Conservation (phyloP, 768 basidiomycete species). For the Leccinum subgranulosum region DNA sequence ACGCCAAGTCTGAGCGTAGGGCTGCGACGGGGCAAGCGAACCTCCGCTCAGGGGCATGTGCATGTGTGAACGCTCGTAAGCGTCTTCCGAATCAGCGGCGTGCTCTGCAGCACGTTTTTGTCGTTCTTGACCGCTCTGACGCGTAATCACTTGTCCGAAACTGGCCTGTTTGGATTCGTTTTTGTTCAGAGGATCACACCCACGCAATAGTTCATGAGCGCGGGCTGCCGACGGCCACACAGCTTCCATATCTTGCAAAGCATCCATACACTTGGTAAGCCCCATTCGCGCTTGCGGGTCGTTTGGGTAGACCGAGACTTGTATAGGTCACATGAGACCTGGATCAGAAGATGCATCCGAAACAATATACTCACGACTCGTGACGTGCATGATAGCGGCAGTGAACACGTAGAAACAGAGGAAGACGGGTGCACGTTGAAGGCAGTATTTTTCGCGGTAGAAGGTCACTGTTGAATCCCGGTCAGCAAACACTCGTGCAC, state of each 20-base stretch:
- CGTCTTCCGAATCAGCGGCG: conserved; percentile 38
- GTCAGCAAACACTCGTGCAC: not conserved
- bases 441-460: conserved; percentile 61
- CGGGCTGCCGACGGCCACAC: conserved; percentile 78
- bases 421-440: conserved; percentile 64
- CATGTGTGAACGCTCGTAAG: conserved; percentile 22
- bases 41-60: conserved; percentile 7
- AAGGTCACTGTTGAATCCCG: conserved; percentile 39
- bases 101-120: conserved; percentile 63
- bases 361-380: conserved; percentile 49
- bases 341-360: not conserved
- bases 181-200: conserved; percentile 42
- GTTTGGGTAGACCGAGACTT: conserved; percentile 61
- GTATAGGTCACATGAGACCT: conserved; percentile 2
- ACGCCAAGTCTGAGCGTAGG: conserved; percentile 30
- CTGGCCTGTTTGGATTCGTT: not conserved
- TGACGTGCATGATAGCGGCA: conserved; percentile 77
- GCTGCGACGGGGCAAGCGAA: conserved; percentile 9
- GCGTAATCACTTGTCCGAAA: conserved; percentile 10
- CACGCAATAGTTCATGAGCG: conserved; percentile 68
- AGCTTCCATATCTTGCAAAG: conserved; percentile 59
- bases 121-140: conserved; percentile 31
- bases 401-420: conserved; percentile 79
- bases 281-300: conserved; percentile 71
- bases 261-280: conserved; percentile 63